Evolutionary conservation across 768 basidiomycete genomes (phyloP).

Genomic region (Clathrus columnatus): DNA sequence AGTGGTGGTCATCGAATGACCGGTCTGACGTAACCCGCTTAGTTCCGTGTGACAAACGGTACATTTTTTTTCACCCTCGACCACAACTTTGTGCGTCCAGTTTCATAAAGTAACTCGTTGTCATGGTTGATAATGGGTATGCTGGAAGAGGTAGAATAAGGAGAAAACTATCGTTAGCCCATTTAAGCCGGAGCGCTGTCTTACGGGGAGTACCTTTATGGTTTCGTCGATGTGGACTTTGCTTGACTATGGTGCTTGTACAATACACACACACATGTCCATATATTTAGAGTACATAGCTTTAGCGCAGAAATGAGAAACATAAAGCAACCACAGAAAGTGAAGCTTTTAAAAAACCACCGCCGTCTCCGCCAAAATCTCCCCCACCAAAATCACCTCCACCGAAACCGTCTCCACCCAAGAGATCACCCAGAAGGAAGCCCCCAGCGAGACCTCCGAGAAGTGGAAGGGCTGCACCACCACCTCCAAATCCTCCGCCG

Average conservation of each 20-base stretch:
- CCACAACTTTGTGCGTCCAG: background rate
- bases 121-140: slow-evolving; percentile 3
- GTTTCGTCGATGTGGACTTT: background rate
- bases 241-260: slow-evolving; percentile 9
- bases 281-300: background rate
- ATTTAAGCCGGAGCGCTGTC: slow-evolving; percentile 10
- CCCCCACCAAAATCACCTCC: slow-evolving; percentile 29
- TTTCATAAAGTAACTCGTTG: slow-evolving; percentile 3
- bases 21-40: background rate
- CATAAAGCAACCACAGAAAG: background rate
- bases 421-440: slow-evolving; percentile 36
- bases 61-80: background rate
- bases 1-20: background rate
- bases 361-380: slow-evolving; percentile 17
- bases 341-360: background rate
- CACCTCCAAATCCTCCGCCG: slow-evolving; percentile 17
- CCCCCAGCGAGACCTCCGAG: slow-evolving; percentile 43
- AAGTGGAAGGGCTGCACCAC: slow-evolving; percentile 32
- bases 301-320: background rate
- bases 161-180: background rate
- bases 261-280: background rate
- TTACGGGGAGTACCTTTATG: background rate
- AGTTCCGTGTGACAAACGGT: background rate
- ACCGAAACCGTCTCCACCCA: slow-evolving; percentile 19
- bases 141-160: slow-evolving; percentile 1